phyloP scores from a whole-genome alignment of 108 stramenopile species.

The Aurantiochytrium sp. region DNA sequence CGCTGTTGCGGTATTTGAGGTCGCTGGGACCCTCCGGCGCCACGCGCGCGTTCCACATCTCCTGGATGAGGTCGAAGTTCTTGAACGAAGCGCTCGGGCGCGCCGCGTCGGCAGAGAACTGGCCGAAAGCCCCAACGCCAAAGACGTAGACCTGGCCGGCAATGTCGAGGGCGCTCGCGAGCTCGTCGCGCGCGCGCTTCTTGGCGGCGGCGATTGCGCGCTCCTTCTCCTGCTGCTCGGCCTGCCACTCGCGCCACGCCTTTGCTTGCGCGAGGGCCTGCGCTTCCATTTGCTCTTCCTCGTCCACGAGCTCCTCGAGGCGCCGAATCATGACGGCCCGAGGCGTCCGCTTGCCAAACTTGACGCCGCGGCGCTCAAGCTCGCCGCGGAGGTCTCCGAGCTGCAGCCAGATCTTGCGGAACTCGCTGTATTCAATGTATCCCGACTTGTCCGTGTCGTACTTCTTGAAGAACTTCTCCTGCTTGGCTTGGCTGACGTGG shows the following conservation, averaged over 20 bases:
- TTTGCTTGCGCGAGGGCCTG: conserved; percentile 60
- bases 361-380: conserved; percentile 56
- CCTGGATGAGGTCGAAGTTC: conserved; percentile 44
- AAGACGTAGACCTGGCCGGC: conserved; percentile 68
- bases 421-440: conserved; percentile 61
- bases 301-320: conserved; percentile 54
- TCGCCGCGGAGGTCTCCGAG: conserved; percentile 56
- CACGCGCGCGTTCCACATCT: conserved; percentile 51
- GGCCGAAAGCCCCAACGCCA: conserved; percentile 55
- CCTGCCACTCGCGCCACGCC: conserved; percentile 52
- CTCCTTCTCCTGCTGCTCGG: conserved; percentile 40
- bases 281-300: conserved; percentile 58
- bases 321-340: conserved; percentile 38
- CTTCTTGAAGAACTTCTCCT: conserved; percentile 57
- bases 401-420: conserved; percentile 59
- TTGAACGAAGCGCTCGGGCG: conserved; percentile 37
- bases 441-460: conserved; percentile 55
- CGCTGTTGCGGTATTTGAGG: conserved; percentile 8
- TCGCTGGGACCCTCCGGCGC: not conserved
- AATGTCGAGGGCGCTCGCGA: conserved; percentile 53
- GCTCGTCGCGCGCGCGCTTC: conserved; percentile 49
- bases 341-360: conserved; percentile 45
- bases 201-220: conserved; percentile 45
- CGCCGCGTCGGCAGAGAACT: conserved; percentile 48
- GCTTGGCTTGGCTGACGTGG: conserved; percentile 42